phyloP scores from a whole-genome alignment of 2,329 filamentous ascomycete genomes.

The Biscogniauxia mediterranea region DNA sequence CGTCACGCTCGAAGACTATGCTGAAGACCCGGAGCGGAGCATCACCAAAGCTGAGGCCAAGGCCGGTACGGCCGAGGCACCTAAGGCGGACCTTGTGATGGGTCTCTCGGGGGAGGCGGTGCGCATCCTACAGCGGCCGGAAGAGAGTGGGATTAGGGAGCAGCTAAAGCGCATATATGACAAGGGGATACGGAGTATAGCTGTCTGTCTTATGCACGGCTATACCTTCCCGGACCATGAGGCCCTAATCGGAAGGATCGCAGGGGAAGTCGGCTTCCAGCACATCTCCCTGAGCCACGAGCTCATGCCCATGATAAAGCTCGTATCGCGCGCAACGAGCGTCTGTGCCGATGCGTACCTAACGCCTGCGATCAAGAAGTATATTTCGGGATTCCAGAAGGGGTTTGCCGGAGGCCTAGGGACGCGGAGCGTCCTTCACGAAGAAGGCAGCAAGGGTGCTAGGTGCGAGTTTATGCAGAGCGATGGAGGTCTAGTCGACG shows the following conservation, averaged over 20 bases:
- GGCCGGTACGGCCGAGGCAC: constrained; percentile 46
- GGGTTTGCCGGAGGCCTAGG: constrained; percentile 82
- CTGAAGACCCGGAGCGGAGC: constrained; percentile 73
- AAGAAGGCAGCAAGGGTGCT: constrained; percentile 64
- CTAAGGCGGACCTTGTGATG: constrained; percentile 58
- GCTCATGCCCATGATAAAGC: constrained; percentile 88
- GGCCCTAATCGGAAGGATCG: constrained; percentile 70
- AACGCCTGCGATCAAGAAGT: constrained; percentile 75
- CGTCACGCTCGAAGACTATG: constrained; percentile 88
- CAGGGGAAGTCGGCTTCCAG: constrained; percentile 75
- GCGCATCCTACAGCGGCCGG: constrained; percentile 63
- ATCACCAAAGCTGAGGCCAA: constrained; percentile 53
- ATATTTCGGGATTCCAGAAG: constrained; percentile 69
- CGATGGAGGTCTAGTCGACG: constrained; percentile 71
- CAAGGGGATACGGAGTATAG: constrained; percentile 74
- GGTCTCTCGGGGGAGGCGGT: constrained; percentile 75
- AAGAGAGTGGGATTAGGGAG: constrained; percentile 52
- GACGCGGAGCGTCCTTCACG: constrained; percentile 67
- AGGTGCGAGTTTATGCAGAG: constrained; percentile 96
- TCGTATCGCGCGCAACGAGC: constrained; percentile 72
- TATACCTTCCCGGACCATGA: constrained; percentile 92
- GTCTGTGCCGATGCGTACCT: constrained; percentile 79
- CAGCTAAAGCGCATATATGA: constrained; percentile 68
- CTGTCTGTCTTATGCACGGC: constrained; percentile 87
- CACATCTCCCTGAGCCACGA: constrained; percentile 81